Evolutionary conservation across 306 rosid species (phyloP), one percentile per base, ranked within the genome.

Genomic region (Luffa aegyptiaca): DNA sequence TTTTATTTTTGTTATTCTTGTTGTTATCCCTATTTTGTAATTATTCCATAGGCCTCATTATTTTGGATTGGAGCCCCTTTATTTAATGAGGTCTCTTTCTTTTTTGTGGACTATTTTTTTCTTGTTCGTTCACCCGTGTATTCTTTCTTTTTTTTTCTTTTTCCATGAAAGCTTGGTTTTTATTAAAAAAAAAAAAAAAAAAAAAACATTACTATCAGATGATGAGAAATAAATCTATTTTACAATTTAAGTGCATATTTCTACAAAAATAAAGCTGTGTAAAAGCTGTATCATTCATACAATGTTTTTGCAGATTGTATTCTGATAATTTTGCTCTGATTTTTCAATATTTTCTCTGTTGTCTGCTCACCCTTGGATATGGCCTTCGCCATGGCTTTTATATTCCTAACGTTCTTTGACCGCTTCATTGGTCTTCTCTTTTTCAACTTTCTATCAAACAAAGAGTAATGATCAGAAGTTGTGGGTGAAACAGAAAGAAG

Each of bases 341-440:
- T 73, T 91, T 92, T 94, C 62, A 70, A 41, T 5, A 81, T 46
- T 82, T 91, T 94, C 89, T 81, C 87, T 33, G n/a, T 79, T 17
- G 84, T 61, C 86, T 85, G 87, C 86, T 94, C 95, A n/a, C 33
- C 83, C 57, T 83, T 71, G 0, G 89, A 81, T 55, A 94, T 86
- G 46, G 97, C 98, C 83, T 90, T 94, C 20, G 83, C 93, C 7
- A 82, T 69, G 45, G 93, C 92, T 77, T 91, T 94, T 83, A 66
- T 84, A 84, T 86, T 90, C 69, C 97, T 85, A 6, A 63, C 97
- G 81, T 88, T 91, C 86, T 91, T 84, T 3, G 97, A 64, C 88
- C 97, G 89, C 92, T 94, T 94, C 98, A 92, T 85, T 51, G 86
- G 91, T 82, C 92, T 87, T 81, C 97, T 97, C 68, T 87, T 90